Evolutionary conservation across 1,139 yeast genomes (phyloP).

Genomic region (Debaryomyces sp.): DNA sequence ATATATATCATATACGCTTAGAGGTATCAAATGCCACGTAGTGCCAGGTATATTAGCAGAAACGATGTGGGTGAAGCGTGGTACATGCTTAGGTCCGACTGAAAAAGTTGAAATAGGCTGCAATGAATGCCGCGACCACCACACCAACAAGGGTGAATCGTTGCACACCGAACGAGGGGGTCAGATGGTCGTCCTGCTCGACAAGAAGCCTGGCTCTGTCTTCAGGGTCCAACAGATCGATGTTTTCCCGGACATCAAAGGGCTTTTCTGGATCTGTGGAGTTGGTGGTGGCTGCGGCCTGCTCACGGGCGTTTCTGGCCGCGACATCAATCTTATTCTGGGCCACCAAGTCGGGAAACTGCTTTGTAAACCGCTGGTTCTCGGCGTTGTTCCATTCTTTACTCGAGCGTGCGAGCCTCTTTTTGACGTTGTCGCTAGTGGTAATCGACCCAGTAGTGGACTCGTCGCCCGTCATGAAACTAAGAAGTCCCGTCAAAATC

Average conservation of each 20-base stretch:
- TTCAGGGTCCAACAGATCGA: constrained; percentile 44
- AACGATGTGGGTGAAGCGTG: background rate
- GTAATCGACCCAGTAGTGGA: constrained; percentile 43
- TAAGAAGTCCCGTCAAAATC: constrained; percentile 77
- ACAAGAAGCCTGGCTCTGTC: constrained; percentile 45
- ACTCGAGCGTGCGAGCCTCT: constrained; percentile 51
- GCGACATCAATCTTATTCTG: constrained; percentile 40
- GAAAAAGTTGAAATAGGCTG: constrained; percentile 23
- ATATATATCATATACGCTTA: background rate
- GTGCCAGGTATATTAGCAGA: background rate
- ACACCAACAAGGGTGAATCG: constrained; percentile 32
- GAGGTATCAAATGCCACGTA: background rate
- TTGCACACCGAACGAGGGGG: constrained; percentile 13
- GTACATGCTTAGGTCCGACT: constrained; percentile 16
- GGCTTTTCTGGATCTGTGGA: constrained; percentile 12
- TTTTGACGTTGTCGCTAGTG: constrained; percentile 40
- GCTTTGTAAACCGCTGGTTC: constrained; percentile 56
- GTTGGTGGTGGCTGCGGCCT: constrained; percentile 12
- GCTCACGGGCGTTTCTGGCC: constrained; percentile 12
- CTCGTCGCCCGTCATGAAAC: constrained; percentile 75
- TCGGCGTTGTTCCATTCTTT: constrained; percentile 63
- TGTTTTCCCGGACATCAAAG: constrained; percentile 23
- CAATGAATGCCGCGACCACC: constrained; percentile 32
- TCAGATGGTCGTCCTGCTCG: constrained; percentile 23
- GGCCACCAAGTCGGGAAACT: constrained; percentile 70